These are phyloP conservation scores for Penicillium sp. DNA, from an alignment of 2,329 filamentous ascomycete genomes.

Conservation along the genomic window DNA sequence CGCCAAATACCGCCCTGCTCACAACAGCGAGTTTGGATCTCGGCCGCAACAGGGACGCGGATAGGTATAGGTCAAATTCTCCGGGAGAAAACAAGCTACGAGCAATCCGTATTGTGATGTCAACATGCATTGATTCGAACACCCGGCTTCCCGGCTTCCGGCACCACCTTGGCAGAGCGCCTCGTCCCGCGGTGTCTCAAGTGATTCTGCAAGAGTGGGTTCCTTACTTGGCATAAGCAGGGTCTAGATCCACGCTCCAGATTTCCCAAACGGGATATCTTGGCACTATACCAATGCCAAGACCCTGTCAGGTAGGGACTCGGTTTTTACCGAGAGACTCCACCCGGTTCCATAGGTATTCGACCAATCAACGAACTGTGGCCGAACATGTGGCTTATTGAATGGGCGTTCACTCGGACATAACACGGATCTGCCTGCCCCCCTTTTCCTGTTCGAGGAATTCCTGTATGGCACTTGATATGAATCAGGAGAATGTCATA, in stretches of 20 bases:
- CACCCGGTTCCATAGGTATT: neutral
- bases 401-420: neutral
- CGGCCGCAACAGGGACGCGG: no score
- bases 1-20: no score
- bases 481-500: neutral
- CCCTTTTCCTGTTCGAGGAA: neutral
- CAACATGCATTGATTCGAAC: no score
- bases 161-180: no score
- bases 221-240: neutral
- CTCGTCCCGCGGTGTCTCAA: no score
- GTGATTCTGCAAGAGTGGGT: no score
- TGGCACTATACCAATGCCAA: neutral
- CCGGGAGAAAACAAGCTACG: no score
- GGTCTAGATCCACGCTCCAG: neutral
- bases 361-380: neutral
- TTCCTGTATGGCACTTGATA: neutral
- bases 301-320: neutral
- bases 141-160: no score
- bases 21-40: no score
- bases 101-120: no score
- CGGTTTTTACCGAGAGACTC: neutral
- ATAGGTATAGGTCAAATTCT: no score
- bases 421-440: neutral
- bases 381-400: neutral
- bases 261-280: neutral